Evolutionary conservation across 2,329 filamentous ascomycete genomes (phyloP).

Genomic region (Amauroascus niger): DNA sequence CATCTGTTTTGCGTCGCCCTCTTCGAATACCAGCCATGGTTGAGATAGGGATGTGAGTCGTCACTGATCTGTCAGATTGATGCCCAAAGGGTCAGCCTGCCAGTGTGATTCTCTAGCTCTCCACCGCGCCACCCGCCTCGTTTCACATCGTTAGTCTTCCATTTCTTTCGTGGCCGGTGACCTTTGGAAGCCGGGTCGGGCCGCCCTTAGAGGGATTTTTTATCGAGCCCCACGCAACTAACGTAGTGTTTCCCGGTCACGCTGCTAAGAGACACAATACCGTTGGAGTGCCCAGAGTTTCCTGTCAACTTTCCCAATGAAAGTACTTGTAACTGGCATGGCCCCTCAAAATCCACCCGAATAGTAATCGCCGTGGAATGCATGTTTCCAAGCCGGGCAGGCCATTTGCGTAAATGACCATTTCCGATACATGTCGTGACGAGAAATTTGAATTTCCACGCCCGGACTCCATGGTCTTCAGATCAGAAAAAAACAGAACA

Average conservation of each 20-base stretch:
- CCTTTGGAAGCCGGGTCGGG: slow-evolving; percentile 14
- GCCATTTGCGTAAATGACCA: slow-evolving; percentile 8
- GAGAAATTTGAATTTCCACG: slow-evolving; percentile 13
- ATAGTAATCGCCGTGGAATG: not conserved
- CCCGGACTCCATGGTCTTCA: slow-evolving; percentile 6
- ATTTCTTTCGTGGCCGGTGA: slow-evolving; percentile 9
- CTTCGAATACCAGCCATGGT: not conserved
- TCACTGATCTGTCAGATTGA: slow-evolving; percentile 14
- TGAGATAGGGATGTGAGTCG: slow-evolving; percentile 4
- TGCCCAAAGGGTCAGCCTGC: slow-evolving; percentile 16
- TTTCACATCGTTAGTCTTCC: slow-evolving; percentile 11
- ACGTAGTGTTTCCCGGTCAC: slow-evolving; percentile 1
- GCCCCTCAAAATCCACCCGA: slow-evolving; percentile 5
- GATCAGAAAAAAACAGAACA: not conserved
- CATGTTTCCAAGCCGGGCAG: slow-evolving; percentile 2
- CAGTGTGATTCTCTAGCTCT: slow-evolving; percentile 5
- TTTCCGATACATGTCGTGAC: slow-evolving; percentile 15
- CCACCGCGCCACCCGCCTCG: slow-evolving; percentile 7
- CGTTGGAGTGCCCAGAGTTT: slow-evolving; percentile 12
- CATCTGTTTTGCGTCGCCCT: not conserved
- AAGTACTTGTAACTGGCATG: slow-evolving; percentile 5
- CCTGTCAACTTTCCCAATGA: slow-evolving; percentile 5
- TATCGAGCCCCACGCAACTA: slow-evolving; percentile 10
- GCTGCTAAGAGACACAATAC: slow-evolving; percentile 5
- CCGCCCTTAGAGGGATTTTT: slow-evolving; percentile 9